phyloP scores from a whole-genome alignment of 371 early-diverging fungal genomes.

The Mucor plumbeus region DNA sequence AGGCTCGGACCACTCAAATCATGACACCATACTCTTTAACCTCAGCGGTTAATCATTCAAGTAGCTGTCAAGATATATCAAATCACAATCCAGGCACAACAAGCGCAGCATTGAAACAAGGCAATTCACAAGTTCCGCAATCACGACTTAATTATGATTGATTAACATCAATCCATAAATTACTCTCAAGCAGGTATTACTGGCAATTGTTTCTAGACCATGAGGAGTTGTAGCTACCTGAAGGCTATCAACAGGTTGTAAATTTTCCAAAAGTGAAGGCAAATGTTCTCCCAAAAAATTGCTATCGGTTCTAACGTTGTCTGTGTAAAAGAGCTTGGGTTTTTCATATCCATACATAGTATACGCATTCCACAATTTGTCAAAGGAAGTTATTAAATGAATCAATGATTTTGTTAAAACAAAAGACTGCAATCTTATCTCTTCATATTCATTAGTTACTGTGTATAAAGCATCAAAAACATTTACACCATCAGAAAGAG shows the following conservation, averaged over 20 bases:
- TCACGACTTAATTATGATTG: no score
- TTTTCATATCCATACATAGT: background rate
- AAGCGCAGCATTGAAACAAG: no score
- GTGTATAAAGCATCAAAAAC: conserved; percentile 4
- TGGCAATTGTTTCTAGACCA: background rate
- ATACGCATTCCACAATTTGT: background rate
- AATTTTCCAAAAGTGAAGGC: background rate
- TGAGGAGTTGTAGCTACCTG: background rate
- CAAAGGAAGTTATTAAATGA: background rate
- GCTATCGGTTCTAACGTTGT: background rate
- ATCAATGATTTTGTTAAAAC: background rate
- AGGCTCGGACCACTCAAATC: no score
- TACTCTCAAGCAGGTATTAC: no score
- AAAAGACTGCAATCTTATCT: background rate
- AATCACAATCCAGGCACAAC: no score
- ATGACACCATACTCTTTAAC: no score
- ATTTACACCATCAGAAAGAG: background rate
- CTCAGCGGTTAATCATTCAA: no score
- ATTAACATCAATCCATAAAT: no score
- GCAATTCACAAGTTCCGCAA: no score
- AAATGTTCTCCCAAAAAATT: background rate
- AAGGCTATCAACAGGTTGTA: no score
- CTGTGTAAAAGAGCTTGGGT: background rate
- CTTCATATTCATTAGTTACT: conserved; percentile 9
- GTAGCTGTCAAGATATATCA: no score